phyloP scores from a whole-genome alignment of 2,329 filamentous ascomycete species.

The Periglandula ipomoeae region DNA sequence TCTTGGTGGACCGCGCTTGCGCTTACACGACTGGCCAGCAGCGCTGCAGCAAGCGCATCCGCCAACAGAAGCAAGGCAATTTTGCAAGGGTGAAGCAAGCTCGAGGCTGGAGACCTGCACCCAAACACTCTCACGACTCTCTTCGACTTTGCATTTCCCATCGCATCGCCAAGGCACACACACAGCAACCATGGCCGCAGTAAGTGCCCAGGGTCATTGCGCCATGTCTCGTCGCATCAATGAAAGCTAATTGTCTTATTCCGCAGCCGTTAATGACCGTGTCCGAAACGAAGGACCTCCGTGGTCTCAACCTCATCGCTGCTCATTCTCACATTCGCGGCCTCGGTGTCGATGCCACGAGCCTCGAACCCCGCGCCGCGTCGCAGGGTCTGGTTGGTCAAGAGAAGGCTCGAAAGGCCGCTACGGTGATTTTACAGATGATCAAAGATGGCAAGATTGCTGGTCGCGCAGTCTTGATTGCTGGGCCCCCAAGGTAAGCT shows the following conservation, averaged over 20 bases:
- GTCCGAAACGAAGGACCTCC: slow-evolving; percentile 90
- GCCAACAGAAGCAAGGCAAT: not conserved
- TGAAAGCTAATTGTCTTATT: slow-evolving; percentile 3
- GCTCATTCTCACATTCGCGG: slow-evolving; percentile 97
- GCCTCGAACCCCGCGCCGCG: slow-evolving; percentile 72
- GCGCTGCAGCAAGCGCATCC: not conserved
- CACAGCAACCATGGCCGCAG: slow-evolving; percentile 39
- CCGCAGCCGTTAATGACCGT: slow-evolving; percentile 61
- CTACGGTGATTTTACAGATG: slow-evolving; percentile 95
- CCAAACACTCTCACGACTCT: not conserved
- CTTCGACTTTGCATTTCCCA: slow-evolving; percentile 2
- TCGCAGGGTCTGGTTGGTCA: slow-evolving; percentile 95
- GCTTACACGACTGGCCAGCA: not conserved
- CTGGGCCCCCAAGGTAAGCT: slow-evolving; percentile 83
- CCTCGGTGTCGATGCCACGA: slow-evolving; percentile 85
- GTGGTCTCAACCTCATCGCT: slow-evolving; percentile 93
- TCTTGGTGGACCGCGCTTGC: slow-evolving; percentile 1
- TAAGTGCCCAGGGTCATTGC: slow-evolving; percentile 24
- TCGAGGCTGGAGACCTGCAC: not conserved
- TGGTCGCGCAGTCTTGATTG: slow-evolving; percentile 86
- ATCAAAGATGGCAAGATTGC: slow-evolving; percentile 98
- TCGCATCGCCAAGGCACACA: slow-evolving; percentile 3
- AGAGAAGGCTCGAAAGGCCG: slow-evolving; percentile 91
- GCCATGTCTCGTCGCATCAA: not conserved
- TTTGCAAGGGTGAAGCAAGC: slow-evolving; percentile 6